Base-by-base conservation (phyloP, 768 basidiomycete genomes). In the Pholiota conissans region DNA sequence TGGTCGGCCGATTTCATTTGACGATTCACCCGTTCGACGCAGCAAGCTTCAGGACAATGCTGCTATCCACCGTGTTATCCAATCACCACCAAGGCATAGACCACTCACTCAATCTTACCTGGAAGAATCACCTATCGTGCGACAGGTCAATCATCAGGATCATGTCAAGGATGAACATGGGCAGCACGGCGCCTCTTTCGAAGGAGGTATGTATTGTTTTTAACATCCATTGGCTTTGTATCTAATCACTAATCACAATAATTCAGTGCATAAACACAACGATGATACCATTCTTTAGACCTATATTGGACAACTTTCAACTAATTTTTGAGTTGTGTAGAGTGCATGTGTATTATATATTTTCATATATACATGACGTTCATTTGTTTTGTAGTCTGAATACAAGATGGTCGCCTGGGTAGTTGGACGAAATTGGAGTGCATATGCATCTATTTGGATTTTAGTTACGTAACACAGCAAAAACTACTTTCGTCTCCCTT, bases 21-120 rank as follows among this genome's bases (percentile, higher is more conserved):
- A 84, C 60, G 80, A 83, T 56, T 86, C 84, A 14, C 84, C 85
- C 28, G 74, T 85, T 29, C 76, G 82, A 56, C 78, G 81, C 24
- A 71, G 69, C 56, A 71, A 62, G 50, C 67, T 71, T 24, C 63
- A 66, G 39, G 74, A 76, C 39, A 61, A 69, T 58, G 55, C 70
- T 35, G 61, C 69, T 59, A 55, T 70, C 52, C 73, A 71, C 28
- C 69, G 67, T 40, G 55, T 72, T 20, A 59, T 72, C 49, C 75
- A 76, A 32, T 73, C 76, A 29, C 73, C 74, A 29, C 34, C 61
- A 8, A 45, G 55, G 29, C 49, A 52, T 16, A 61, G 70, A 27
- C 60, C 69, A 32, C 61, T 65, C 18, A 35, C 59, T 24, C 52
- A 56, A 3, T 56, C 67, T 24, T 62, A 61, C 8, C 61, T 75